These are phyloP conservation scores for Lepidium didymum DNA, from an alignment of 345 rosid species.

Conservation along the genomic window DNA sequence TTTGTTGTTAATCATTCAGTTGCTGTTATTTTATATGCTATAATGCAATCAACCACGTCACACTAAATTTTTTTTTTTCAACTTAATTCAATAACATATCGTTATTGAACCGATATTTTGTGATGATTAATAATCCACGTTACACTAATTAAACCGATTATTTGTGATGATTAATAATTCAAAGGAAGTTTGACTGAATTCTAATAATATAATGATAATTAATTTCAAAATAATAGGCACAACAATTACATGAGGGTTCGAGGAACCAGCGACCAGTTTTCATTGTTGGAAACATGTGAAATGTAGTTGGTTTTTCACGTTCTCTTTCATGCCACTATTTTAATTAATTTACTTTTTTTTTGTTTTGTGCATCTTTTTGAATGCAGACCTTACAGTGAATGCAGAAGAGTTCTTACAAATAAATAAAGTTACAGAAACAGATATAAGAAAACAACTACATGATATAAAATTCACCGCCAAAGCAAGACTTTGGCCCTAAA, in stretches of 20 bases:
- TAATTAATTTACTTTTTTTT: not conserved
- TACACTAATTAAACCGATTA: not conserved
- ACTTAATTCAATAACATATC: no score
- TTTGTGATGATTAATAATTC: not conserved
- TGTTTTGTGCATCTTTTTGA: not conserved
- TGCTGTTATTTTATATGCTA: not conserved
- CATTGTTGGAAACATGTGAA: conserved; percentile 14
- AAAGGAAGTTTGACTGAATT: conserved; percentile 4
- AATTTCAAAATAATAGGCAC: not conserved
- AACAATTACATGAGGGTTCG: not conserved
- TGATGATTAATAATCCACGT: no score
- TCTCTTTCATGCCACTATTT: not conserved
- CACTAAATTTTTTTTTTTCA: no score
- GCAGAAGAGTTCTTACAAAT: not conserved
- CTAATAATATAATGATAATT: not conserved
- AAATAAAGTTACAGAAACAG: not conserved
- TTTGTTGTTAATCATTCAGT: not conserved
- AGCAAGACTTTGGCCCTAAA: no score
- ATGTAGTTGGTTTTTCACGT: conserved; percentile 28
- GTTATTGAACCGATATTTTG: no score
- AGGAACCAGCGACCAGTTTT: conserved; percentile 1
- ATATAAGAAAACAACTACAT: conserved; percentile 1
- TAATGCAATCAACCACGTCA: conserved; percentile 14
- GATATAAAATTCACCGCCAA: conserved; percentile 11
- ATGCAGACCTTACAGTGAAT: not conserved